phyloP scores from a whole-genome alignment of 768 basidiomycete genomes.

The Saitozyma podzolica region DNA sequence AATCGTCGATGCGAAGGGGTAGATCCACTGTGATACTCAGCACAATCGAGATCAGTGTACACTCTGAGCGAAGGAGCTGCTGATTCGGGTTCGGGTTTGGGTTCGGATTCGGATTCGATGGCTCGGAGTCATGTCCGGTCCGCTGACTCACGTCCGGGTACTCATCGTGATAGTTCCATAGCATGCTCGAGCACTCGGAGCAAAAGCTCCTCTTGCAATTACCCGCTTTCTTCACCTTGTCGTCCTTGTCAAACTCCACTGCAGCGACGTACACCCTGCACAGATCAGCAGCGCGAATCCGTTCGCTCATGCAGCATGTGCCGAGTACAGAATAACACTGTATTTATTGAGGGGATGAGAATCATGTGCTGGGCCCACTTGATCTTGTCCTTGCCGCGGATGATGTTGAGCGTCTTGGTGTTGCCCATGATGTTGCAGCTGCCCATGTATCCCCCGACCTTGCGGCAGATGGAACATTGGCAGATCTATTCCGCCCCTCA shows the following conservation, averaged over 20 bases:
- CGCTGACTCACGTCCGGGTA: slow-evolving; percentile 40
- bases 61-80: no score
- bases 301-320: no score
- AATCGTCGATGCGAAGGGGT: slow-evolving; percentile 50
- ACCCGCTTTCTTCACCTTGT: slow-evolving; percentile 31
- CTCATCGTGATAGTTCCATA: slow-evolving; percentile 49
- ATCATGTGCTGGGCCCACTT: no score
- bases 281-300: no score
- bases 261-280: slow-evolving; percentile 43
- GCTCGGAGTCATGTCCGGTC: no score
- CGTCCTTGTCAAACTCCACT: slow-evolving; percentile 38
- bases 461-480: slow-evolving; percentile 51
- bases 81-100: neutral
- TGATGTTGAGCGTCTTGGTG: slow-evolving; percentile 41
- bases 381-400: slow-evolving; percentile 47
- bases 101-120: neutral
- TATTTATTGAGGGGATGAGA: no score
- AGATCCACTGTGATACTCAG: slow-evolving; percentile 43
- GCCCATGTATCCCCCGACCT: slow-evolving; percentile 53
- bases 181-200: slow-evolving; percentile 46
- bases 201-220: slow-evolving; percentile 46
- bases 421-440: slow-evolving; percentile 52
- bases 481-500: slow-evolving; percentile 25
- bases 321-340: no score
- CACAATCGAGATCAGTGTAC: no score